Base-by-base conservation (phyloP, 2,329 filamentous ascomycete species). In the Pyrenochaeta sp. region DNA sequence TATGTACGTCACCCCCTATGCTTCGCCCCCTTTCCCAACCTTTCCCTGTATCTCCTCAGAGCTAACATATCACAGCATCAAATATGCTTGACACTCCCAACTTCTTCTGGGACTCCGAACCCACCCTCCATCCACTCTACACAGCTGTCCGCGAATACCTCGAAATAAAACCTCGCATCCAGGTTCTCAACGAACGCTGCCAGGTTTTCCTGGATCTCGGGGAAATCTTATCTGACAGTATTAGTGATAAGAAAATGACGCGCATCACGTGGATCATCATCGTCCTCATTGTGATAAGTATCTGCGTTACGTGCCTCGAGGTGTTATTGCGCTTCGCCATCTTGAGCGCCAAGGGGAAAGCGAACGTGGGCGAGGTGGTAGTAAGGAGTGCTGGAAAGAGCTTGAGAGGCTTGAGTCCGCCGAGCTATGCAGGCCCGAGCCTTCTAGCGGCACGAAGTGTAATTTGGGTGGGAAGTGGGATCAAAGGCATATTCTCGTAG, bases 71-170 rank as follows among this genome's bases (percentile, higher is more conserved):
- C 6, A 18, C 64, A 96, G 92, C 92, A 54, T 96, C 91, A 17
- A 98, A 98, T 72, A 94, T 97, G 74, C 89, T 97, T 52, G 93
- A 97, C 75, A 92, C 96, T 0, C 94, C 94, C 56, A 96, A 94
- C 74, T 97, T 97, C 83, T 96, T 98, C 83, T 99, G 95, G 95
- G 93, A 98, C 75, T 91, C 91, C 10, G 95, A 99, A 73, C 95
- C 95, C 15, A 97, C 92, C 0, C 83, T 99, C 0, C 92, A 97
- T 73, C 95, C 95, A 0, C 87, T 99, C 23, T 99, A 99, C 79
- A 88, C 87, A 54, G 95, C 93, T 54, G 92, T 98, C 45, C 91
- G 95, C 67, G 95, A 98, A 75, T 99, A 99, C 72, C 89, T 99
- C 56, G 95, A 99, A 72, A 98, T 99, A 75, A 94, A 96, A 70